Percentiles rank a stretch among this genome's conserved stretches.
Conservation (phyloP, 306 rosid species). For the Fragaria iinumae region DNA sequence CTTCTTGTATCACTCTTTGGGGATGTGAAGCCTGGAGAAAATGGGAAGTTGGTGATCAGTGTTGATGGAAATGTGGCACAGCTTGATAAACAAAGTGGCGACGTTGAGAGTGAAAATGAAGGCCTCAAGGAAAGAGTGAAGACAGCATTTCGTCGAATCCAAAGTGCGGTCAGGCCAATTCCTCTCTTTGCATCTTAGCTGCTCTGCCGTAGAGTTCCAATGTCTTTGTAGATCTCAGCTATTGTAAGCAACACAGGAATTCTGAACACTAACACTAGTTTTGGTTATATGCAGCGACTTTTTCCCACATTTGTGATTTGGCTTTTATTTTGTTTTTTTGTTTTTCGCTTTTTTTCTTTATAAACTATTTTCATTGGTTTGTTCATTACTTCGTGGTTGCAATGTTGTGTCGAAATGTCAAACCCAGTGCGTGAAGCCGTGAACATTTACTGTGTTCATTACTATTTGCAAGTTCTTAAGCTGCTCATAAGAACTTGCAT, state of each 20-base stretch:
- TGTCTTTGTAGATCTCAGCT: neutral
- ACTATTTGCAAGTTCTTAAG: too few species aligned
- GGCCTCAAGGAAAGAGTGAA: slow-evolving; percentile 83
- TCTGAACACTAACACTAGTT: neutral
- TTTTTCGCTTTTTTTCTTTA: too few species aligned
- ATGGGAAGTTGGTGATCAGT: slow-evolving; percentile 74
- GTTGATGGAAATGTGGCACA: slow-evolving; percentile 77
- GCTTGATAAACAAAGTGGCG: slow-evolving; percentile 82
- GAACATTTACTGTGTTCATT: too few species aligned
- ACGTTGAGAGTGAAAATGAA: slow-evolving; percentile 81
- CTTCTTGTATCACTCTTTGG: slow-evolving; percentile 85
- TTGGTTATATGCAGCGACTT: neutral
- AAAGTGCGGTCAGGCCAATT: slow-evolving; percentile 74
- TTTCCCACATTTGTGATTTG: neutral
- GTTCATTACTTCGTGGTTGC: neutral
- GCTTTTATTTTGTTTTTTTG: too few species aligned
- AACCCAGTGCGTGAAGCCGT: neutral
- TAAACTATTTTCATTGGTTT: neutral
- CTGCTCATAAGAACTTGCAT: too few species aligned
- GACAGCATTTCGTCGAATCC: slow-evolving; percentile 69
- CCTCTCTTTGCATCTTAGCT: slow-evolving; percentile 56
- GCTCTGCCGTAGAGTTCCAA: neutral
- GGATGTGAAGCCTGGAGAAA: slow-evolving; percentile 73
- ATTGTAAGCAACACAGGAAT: neutral
- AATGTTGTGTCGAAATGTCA: neutral